Conservation (phyloP, 2,329 filamentous ascomycete species). For the Magnaporthales sp. region DNA sequence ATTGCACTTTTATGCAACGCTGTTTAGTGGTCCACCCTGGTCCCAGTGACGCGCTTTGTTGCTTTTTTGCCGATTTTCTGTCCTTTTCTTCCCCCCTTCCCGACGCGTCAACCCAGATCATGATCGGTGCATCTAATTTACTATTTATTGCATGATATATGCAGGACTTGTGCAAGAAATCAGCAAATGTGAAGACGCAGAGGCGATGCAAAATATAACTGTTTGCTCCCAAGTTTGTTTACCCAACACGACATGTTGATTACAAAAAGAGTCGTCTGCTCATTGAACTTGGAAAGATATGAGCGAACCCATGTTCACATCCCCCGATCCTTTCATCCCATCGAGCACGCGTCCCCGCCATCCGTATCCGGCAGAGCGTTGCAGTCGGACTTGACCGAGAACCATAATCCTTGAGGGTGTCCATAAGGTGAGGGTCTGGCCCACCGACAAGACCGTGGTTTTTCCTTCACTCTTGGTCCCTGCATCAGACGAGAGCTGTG, state of each 20-base stretch:
- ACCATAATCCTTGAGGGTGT: background rate
- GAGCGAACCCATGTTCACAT: background rate
- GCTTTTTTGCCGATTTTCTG: background rate
- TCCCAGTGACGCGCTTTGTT: background rate
- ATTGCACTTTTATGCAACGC: slow-evolving; percentile 1
- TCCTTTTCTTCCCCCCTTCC: background rate
- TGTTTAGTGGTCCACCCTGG: background rate
- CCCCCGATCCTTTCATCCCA: background rate
- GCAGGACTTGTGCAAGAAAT: background rate
- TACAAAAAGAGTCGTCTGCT: background rate
- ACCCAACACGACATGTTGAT: background rate
- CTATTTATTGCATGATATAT: background rate
- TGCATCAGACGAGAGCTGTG: background rate
- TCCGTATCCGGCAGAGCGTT: background rate
- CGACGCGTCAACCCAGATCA: background rate
- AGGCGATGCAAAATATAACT: too few species aligned
- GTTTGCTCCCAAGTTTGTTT: too few species aligned
- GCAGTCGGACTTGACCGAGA: slow-evolving; percentile 3
- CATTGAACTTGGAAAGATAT: background rate
- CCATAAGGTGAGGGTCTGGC: background rate
- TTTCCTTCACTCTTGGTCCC: background rate
- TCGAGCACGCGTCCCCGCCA: background rate
- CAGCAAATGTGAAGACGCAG: too few species aligned
- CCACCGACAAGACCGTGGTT: background rate
- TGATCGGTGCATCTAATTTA: background rate